These are phyloP conservation scores for Syzygium malaccense DNA, from an alignment of 441 rosid species.

Conservation along the genomic window DNA sequence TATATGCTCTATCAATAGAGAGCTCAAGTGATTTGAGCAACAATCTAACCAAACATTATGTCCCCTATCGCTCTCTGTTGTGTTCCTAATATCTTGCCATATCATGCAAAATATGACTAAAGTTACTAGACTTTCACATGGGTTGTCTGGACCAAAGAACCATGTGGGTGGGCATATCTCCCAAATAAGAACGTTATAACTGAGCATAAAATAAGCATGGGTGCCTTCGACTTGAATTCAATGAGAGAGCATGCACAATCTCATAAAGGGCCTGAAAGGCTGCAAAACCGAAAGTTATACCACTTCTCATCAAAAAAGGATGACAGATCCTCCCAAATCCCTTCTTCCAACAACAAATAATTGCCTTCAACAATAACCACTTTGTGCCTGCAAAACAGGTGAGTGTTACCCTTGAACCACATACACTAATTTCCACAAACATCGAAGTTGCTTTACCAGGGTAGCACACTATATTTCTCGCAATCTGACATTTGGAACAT, in stretches of 20 bases:
- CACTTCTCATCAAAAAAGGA: conserved; percentile 80
- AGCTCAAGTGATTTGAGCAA: background rate
- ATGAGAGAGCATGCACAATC: background rate
- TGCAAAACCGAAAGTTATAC: conserved; percentile 25
- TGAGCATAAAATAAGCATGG: background rate
- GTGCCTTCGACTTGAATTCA: background rate
- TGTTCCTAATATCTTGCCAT: background rate
- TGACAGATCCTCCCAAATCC: conserved; percentile 67
- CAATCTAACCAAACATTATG: background rate
- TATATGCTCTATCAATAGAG: background rate
- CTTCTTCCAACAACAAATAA: conserved; percentile 58
- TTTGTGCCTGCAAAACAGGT: conserved; percentile 56
- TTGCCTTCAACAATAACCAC: conserved; percentile 88
- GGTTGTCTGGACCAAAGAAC: background rate
- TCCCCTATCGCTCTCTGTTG: background rate
- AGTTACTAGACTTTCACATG: background rate
- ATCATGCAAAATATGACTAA: background rate
- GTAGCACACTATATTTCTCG: background rate
- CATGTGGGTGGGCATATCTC: background rate
- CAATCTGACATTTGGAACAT: background rate
- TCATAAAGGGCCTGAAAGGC: background rate
- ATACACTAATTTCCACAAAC: background rate
- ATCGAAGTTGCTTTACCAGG: background rate
- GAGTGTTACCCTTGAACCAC: background rate
- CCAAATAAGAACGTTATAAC: background rate